Percentiles rank a stretch among this genome's conserved stretches.
Evolutionary conservation across 345 rosid genomes (phyloP).

Genomic region (Eucalyptus globulus): DNA sequence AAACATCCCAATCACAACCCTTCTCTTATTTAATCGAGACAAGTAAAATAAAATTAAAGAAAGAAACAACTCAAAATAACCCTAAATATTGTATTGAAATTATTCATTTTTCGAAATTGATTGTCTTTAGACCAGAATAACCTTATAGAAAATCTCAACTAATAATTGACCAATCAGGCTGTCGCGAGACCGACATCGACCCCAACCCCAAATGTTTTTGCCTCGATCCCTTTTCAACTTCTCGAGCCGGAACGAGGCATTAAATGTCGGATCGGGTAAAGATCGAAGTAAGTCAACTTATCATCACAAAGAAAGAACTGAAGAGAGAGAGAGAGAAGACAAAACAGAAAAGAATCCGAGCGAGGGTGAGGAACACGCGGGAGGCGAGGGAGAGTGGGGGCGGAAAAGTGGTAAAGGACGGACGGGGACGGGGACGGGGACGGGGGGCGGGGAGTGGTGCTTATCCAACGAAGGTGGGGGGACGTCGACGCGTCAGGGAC

Average conservation of each 20-base stretch:
- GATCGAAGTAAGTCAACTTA: background rate
- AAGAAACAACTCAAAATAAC: too few species aligned
- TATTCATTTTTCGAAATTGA: background rate
- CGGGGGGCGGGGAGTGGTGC: background rate
- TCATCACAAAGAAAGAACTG: background rate
- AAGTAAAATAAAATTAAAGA: background rate
- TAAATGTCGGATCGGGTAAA: background rate
- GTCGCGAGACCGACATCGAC: background rate
- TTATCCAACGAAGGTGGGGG: background rate
- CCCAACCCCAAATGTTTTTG: background rate
- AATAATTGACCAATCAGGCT: background rate
- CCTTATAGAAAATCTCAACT: background rate
- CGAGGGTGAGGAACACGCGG: background rate
- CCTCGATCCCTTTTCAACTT: background rate
- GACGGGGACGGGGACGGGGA: background rate
- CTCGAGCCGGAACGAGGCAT: background rate
- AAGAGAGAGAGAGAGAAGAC: background rate
- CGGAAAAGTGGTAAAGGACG: background rate
- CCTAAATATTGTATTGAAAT: background rate
- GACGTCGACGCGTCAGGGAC: background rate
- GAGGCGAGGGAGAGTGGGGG: background rate
- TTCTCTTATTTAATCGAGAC: background rate
- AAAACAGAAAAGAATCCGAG: too few species aligned
- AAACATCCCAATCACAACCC: background rate
- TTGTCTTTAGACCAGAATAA: fast-evolving